These are phyloP conservation scores for Pachysandra terminalis DNA, from an alignment of 164 flowering plant species.

Conservation along the genomic window DNA sequence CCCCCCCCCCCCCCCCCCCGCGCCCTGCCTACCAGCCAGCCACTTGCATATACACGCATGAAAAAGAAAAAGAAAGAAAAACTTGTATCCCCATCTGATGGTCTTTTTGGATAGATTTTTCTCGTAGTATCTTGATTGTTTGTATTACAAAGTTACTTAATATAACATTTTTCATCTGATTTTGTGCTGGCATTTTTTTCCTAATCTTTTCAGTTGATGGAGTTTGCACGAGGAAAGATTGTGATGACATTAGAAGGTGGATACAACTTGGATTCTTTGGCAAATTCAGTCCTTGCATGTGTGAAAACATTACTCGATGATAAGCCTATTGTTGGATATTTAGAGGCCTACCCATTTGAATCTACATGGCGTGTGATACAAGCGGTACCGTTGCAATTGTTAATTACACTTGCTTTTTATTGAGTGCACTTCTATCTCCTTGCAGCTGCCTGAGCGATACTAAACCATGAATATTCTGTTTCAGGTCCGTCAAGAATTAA, in stretches of 20 bases:
- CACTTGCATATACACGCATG: too few species aligned
- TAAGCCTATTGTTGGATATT: conserved; percentile 45
- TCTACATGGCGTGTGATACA: conserved; percentile 90
- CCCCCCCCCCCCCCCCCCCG: too few species aligned
- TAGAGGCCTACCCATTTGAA: conserved; percentile 75
- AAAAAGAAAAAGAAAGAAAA: too few species aligned
- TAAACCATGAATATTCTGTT: conserved; percentile 6
- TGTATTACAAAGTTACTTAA: too few species aligned
- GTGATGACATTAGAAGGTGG: conserved; percentile 95
- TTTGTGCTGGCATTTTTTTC: background rate
- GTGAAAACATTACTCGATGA: conserved; percentile 66
- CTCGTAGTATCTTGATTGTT: too few species aligned
- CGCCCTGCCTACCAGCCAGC: too few species aligned
- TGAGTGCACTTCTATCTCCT: background rate
- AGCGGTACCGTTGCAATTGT: conserved; percentile 38
- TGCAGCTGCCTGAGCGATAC: background rate
- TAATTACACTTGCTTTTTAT: background rate
- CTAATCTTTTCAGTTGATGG: conserved; percentile 58
- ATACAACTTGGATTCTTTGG: conserved; percentile 80
- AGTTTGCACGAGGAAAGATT: conserved; percentile 79
- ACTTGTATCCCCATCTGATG: too few species aligned
- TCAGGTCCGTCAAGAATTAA: conserved; percentile 74
- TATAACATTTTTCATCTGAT: too few species aligned
- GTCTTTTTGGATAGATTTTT: too few species aligned
- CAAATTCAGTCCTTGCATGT: conserved; percentile 82